Percentiles rank a stretch among this genome's conserved stretches.
Evolutionary conservation across 805 yeast genomes (phyloP).

Genomic region (Priceomyces medius): DNA sequence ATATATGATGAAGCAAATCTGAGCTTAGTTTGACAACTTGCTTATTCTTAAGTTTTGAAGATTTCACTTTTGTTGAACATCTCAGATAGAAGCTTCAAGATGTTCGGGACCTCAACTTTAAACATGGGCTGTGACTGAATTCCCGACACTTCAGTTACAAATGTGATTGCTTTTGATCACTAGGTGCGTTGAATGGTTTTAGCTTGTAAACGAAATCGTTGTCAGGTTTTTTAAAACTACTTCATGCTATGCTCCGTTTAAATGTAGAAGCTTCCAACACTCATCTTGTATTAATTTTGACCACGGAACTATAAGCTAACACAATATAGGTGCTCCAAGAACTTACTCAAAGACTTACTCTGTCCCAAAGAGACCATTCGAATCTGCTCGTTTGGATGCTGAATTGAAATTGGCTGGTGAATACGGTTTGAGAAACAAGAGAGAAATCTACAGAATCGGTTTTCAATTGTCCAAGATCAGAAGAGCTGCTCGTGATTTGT

Average conservation of each 20-base stretch:
- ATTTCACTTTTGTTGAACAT: slow-evolving; percentile 11
- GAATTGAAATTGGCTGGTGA: slow-evolving; percentile 99
- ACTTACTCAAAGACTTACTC: slow-evolving; percentile 99
- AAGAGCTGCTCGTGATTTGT: slow-evolving; percentile 99
- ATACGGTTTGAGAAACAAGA: slow-evolving; percentile 99
- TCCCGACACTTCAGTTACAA: slow-evolving; percentile 85
- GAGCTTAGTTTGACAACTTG: background rate
- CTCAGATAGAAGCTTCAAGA: slow-evolving; percentile 23
- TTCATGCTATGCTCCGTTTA: slow-evolving; percentile 2
- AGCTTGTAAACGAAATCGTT: too few species aligned
- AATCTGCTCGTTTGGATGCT: slow-evolving; percentile 98
- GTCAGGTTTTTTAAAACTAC: too few species aligned
- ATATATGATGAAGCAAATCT: background rate
- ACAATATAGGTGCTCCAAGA: slow-evolving; percentile 86
- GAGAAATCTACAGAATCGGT: slow-evolving; percentile 99
- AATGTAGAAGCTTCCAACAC: slow-evolving; percentile 2
- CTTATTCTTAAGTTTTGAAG: background rate
- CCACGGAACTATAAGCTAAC: slow-evolving; percentile 20
- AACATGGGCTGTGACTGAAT: slow-evolving; percentile 56
- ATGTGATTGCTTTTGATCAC: slow-evolving; percentile 2
- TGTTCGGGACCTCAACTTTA: slow-evolving; percentile 71
- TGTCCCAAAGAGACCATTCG: slow-evolving; percentile 99
- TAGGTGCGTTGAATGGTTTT: too few species aligned
- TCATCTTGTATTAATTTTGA: background rate
- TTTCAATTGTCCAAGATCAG: slow-evolving; percentile 99